Evolutionary conservation across 768 basidiomycete genomes (phyloP), one percentile per base, ranked within the genome.

Genomic region (Dioszegia crocea): DNA sequence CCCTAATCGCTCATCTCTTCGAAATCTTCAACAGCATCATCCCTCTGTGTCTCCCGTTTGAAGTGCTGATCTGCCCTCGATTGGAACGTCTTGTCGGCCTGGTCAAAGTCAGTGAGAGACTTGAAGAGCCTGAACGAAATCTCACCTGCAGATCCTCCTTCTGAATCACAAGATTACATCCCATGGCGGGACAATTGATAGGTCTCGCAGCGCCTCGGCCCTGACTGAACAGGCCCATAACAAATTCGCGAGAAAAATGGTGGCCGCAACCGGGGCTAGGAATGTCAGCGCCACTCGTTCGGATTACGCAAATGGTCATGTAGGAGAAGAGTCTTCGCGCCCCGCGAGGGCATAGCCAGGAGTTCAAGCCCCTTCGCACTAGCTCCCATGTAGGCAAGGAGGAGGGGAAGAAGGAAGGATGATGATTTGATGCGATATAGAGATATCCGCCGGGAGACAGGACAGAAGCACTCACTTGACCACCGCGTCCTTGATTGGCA

Each of bases 191-290:
- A 60, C 78, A 79, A 45, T 63, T 66, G 17, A 63, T 56, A 3
- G 31, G 26, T 33, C 30, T 26, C 21, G 51, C 52, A 21, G 44
- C 30, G 44, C 17, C 50, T 12, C 30, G 31, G 19, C 36, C 60
- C 21, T 56, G 44, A 11, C 45, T 56, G 67, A 93, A 83, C 67
- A 84, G 85, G 3, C 84, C 84, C 41, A 76, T 75, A 61, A 97
- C 88, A 1, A 89, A 85, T 45, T 77, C 82, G 44, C 79, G 81
- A 2, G 89, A 91, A 79, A 87, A 98, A 0, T 87, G 88, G 75
- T 98, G 93, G 0, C 83, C 80, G 75, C 93, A 96, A 29, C 83
- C 70, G 39, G 76, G 73, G 33, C 88, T 91, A n/a, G 68, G 17
- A 60, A 46, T 16, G 26, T 39, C 33, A 39, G 27, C 33, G 16